phyloP scores from a whole-genome alignment of 2,329 filamentous ascomycete species.

The Ophioceras dolichostomum region DNA sequence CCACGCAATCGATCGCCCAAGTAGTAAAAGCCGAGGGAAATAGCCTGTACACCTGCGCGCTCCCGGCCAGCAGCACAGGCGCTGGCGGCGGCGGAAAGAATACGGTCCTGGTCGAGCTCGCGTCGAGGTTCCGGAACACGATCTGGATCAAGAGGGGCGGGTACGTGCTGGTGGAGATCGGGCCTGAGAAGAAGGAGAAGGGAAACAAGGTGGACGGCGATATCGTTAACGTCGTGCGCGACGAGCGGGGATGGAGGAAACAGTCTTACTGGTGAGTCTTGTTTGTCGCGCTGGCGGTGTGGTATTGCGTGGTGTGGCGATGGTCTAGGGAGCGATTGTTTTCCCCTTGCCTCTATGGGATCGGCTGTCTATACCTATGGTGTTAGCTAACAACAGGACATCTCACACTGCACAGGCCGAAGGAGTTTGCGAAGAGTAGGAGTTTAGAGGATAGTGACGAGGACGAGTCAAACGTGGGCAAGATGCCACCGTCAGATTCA shows the following conservation, averaged over 20 bases:
- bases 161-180: constrained; percentile 69
- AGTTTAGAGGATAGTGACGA: constrained; percentile 49
- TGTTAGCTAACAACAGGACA: not conserved
- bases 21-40: constrained; percentile 79
- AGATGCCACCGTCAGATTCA: constrained; percentile 72
- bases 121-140: constrained; percentile 70
- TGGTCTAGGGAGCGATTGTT: too few relatives aligned
- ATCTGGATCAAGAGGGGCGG: constrained; percentile 89
- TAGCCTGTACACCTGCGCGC: constrained; percentile 70
- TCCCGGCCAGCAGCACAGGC: constrained; percentile 55
- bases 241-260: constrained; percentile 88
- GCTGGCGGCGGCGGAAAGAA: too few relatives aligned
- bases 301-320: too few relatives aligned
- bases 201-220: constrained; percentile 75
- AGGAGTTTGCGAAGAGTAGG: constrained; percentile 59
- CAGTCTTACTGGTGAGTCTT: constrained; percentile 64
- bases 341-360: too few relatives aligned
- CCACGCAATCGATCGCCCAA: constrained; percentile 58
- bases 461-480: constrained; percentile 69
- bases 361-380: not conserved
- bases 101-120: constrained; percentile 67
- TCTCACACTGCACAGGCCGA: constrained; percentile 46
- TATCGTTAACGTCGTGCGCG: constrained; percentile 84
- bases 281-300: not conserved
- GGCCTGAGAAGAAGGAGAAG: constrained; percentile 46